Conservation (phyloP, 2,329 filamentous ascomycete genomes). For the Scedosporium apiospermum region DNA sequence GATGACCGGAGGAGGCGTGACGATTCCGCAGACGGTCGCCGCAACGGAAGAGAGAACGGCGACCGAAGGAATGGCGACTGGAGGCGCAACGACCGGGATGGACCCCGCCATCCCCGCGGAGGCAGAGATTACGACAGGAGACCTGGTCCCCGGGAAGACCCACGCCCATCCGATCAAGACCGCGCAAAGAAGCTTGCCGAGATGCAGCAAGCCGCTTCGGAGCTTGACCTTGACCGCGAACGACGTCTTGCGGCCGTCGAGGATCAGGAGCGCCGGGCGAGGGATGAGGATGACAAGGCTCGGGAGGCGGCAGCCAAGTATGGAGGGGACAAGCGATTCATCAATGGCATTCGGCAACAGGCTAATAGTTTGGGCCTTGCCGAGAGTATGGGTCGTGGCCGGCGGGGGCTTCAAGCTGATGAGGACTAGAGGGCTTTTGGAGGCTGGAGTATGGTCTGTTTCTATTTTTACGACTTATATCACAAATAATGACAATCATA, state of each 20-base stretch:
- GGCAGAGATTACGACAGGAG: background rate
- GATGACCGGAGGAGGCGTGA: background rate
- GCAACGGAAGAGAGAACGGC: background rate
- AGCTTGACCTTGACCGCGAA: conserved; percentile 62
- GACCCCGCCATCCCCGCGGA: background rate
- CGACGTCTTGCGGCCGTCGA: conserved; percentile 58
- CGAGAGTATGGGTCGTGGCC: conserved; percentile 39
- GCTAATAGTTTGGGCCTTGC: conserved; percentile 41
- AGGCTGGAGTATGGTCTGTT: background rate
- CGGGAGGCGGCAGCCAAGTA: conserved; percentile 49
- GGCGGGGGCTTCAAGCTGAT: conserved; percentile 35
- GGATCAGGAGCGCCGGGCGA: conserved; percentile 52
- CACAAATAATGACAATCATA: no score
- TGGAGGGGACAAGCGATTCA: conserved; percentile 55
- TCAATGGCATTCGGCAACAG: conserved; percentile 52
- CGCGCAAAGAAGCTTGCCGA: conserved; percentile 59
- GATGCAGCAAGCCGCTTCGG: conserved; percentile 62
- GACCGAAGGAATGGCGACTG: background rate
- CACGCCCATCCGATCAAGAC: conserved; percentile 36
- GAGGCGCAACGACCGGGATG: background rate
- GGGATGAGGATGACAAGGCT: conserved; percentile 57
- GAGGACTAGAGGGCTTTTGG: conserved; percentile 20
- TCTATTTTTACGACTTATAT: background rate
- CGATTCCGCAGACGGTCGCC: background rate
- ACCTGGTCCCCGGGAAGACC: conserved; percentile 7